Evolutionary conservation across 352 stramenopile species (phyloP).

Genomic region (Phytophthora capsici): DNA sequence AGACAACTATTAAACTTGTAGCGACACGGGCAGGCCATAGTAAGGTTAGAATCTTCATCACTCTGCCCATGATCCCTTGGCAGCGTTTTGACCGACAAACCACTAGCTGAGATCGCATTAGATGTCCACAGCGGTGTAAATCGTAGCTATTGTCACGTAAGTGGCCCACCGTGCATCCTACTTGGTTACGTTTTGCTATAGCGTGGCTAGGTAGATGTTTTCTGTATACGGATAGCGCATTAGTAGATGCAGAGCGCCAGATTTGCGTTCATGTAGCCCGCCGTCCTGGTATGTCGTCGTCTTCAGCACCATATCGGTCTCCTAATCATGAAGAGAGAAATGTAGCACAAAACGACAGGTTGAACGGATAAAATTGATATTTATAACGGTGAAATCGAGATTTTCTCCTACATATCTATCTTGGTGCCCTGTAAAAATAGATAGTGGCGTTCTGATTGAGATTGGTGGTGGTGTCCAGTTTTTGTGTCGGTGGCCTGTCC

Average conservation of each 20-base stretch:
- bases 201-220: not conserved
- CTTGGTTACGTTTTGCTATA: not conserved
- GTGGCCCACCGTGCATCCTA: not conserved
- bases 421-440: too few relatives aligned
- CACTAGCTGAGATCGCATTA: not conserved
- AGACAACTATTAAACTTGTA: slow-evolving; percentile 9
- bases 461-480: too few relatives aligned
- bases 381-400: too few relatives aligned
- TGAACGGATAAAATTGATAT: too few relatives aligned
- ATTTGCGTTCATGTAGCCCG: not conserved
- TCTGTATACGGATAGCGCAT: not conserved
- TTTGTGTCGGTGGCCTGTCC: too few relatives aligned
- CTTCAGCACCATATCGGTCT: not conserved
- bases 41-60: not conserved
- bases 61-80: not conserved
- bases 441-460: too few relatives aligned
- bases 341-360: too few relatives aligned
- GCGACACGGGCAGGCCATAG: not conserved
- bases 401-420: too few relatives aligned
- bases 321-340: too few relatives aligned
- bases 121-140: not conserved
- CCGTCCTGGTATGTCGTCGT: not conserved
- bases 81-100: slow-evolving; percentile 1
- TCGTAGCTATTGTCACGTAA: not conserved
- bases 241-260: not conserved